Conservation (phyloP, 345 rosid genomes). For the Moricandia arvensis region DNA sequence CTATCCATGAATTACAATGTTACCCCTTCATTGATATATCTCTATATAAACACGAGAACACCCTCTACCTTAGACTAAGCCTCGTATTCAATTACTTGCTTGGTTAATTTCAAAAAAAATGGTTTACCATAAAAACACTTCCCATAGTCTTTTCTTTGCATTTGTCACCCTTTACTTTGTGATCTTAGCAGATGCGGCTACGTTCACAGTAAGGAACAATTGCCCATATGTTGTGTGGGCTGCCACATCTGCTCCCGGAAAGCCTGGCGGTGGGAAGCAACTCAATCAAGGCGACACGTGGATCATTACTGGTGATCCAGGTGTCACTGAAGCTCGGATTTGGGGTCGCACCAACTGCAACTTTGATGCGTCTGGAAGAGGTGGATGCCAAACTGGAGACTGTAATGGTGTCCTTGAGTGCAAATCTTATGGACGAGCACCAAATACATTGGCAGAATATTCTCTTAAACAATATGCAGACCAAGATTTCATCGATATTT, state of each 20-base stretch:
- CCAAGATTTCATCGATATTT: slow-evolving; percentile 43
- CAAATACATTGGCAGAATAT: slow-evolving; percentile 40
- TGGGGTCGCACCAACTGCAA: slow-evolving; percentile 40
- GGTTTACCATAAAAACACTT: slow-evolving; percentile 11
- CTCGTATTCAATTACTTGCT: background rate
- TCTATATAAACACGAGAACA: slow-evolving; percentile 9
- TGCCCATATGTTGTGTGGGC: slow-evolving; percentile 48
- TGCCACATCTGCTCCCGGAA: slow-evolving; percentile 21
- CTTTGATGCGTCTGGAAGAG: slow-evolving; percentile 31
- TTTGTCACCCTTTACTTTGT: slow-evolving; percentile 7
- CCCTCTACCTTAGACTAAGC: background rate
- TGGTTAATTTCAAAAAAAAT: slow-evolving; percentile 6
- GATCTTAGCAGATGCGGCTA: background rate
- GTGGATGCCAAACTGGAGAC: slow-evolving; percentile 34
- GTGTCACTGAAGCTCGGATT: slow-evolving; percentile 30
- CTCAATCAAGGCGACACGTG: slow-evolving; percentile 37
- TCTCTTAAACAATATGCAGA: slow-evolving; percentile 17
- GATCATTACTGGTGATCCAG: slow-evolving; percentile 25
- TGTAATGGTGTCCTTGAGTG: slow-evolving; percentile 37
- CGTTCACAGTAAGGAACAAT: slow-evolving; percentile 31
- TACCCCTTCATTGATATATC: background rate
- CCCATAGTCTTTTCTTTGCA: slow-evolving; percentile 10
- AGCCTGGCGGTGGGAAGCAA: slow-evolving; percentile 41
- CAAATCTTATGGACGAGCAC: slow-evolving; percentile 30
- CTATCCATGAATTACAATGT: background rate